A percentile compares a stretch with the other conserved stretches of the same genome.
Conservation (phyloP, 371 early-diverging fungal genomes). For the Rhizopus sp. region DNA sequence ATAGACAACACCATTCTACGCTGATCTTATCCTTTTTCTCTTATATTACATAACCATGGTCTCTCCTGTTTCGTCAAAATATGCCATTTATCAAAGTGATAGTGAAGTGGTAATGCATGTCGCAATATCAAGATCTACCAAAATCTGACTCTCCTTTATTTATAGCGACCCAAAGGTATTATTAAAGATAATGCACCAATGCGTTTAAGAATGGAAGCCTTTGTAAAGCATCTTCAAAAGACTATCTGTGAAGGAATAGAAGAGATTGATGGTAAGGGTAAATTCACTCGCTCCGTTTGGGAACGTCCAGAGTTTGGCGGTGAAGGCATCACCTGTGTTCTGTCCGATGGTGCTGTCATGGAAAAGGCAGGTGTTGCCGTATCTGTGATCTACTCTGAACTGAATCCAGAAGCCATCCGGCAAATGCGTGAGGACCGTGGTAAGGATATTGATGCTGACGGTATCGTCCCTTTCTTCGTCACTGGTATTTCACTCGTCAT, state of each 20-base stretch:
- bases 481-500: slow-evolving; percentile 92
- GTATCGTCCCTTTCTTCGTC: slow-evolving; percentile 76
- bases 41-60: slow-evolving; percentile 8
- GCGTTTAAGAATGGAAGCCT: slow-evolving; percentile 82
- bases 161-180: slow-evolving; percentile 24
- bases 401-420: slow-evolving; percentile 71
- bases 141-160: neutral
- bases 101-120: slow-evolving; percentile 17
- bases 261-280: slow-evolving; percentile 62
- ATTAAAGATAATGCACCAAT: slow-evolving; percentile 55
- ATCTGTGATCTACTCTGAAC: slow-evolving; percentile 75
- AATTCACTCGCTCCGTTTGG: slow-evolving; percentile 81
- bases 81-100: slow-evolving; percentile 24
- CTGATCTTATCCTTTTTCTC: neutral
- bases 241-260: slow-evolving; percentile 61
- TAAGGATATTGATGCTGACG: slow-evolving; percentile 47
- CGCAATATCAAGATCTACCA: neutral
- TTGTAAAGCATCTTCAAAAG: slow-evolving; percentile 77
- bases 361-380: slow-evolving; percentile 96
- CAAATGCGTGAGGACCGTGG: slow-evolving; percentile 82
- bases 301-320: slow-evolving; percentile 80
- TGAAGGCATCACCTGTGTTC: slow-evolving; percentile 89
- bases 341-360: slow-evolving; percentile 89
- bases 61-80: slow-evolving; percentile 26
- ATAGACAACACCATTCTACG: neutral